Evolutionary conservation across 1,139 yeast genomes (phyloP), one percentile per base, ranked within the genome.

Genomic region (Kluyveromyces sp.): DNA sequence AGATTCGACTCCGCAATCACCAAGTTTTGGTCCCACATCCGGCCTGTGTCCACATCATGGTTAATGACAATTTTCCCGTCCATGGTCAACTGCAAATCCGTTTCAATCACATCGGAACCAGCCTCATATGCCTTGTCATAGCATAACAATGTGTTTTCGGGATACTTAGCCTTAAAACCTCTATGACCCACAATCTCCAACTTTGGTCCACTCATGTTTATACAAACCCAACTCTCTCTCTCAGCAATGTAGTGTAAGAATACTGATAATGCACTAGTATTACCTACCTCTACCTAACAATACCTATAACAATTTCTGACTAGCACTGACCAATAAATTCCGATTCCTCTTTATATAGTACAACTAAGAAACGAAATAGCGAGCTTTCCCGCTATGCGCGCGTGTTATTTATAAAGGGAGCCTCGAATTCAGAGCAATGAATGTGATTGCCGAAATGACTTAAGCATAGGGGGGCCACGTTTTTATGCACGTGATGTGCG

Each of bases 91-190:
- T 90, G 96, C 41, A 90, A 71, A 63, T 92, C 96, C 3, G 95
- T 83, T 63, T 90, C 97, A 37, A 92, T 74, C 7, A 79, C 75
- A 25, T 77, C 75, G 29, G 86, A 89, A 0, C 92, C 92, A 25
- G 78, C 73, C 21, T 74, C 78, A 43, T 74, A 75, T 26, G 96
- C 94, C 46, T 81, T 80, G 25, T 77, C 69, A 64, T 87, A 86
- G 2, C 95, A 89, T 2, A 70, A 58, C 21, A 88, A 54, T 3
- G 96, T 84, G 64, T 90, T 90, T 60, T 90, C 97, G 3, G 95
- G 86, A 55, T 68, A 83, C 33, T 77, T 78, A 48, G 83, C 67
- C 34, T 53, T 61, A 47, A 55, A 64, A 28, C 64, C 68, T 49
- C 68, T 58, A 46, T 64, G 67, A 25, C 66, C 67, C 28, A 61